These are phyloP conservation scores for Silybum marianum DNA, from an alignment of 129 eudicot genomes.

Conservation along the genomic window DNA sequence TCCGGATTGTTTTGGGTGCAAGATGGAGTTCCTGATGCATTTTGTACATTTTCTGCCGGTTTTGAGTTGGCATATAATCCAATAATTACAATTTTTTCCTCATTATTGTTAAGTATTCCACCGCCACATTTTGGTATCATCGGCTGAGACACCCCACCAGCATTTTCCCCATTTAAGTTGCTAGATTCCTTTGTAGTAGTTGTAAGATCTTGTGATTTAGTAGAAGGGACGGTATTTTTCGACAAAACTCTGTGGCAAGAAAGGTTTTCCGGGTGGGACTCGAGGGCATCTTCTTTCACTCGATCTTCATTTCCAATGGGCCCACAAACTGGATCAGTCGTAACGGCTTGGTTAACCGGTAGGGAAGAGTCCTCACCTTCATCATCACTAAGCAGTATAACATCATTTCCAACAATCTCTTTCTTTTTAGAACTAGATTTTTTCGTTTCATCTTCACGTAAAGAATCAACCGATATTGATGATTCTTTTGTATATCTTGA, in stretches of 20 bases:
- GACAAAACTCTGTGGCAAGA: conserved; percentile 31
- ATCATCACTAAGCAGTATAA: conserved; percentile 84
- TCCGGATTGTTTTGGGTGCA: conserved; percentile 56
- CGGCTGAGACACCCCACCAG: conserved; percentile 27
- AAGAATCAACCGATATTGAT: conserved; percentile 24
- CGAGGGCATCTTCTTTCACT: conserved; percentile 34
- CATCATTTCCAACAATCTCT: conserved; percentile 37
- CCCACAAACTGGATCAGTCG: conserved; percentile 30
- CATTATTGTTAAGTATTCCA: conserved; percentile 32
- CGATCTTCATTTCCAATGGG: conserved; percentile 36
- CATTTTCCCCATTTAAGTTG: conserved; percentile 32
- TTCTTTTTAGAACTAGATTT: conserved; percentile 21
- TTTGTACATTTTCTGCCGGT: conserved; percentile 34
- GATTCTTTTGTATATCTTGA: conserved; percentile 34
- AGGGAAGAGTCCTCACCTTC: conserved; percentile 52
- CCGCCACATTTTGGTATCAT: conserved; percentile 30
- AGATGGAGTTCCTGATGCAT: conserved; percentile 45
- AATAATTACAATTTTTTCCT: conserved; percentile 43
- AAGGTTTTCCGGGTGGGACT: conserved; percentile 29
- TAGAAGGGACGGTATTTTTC: conserved; percentile 24
- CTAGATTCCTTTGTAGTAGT: conserved; percentile 18
- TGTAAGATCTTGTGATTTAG: conserved; percentile 29
- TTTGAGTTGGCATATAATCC: conserved; percentile 45
- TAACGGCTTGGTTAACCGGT: conserved; percentile 13
- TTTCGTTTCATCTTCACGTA: conserved; percentile 27